Conservation (phyloP, 352 stramenopile species). For the Phytophthora rubi region DNA sequence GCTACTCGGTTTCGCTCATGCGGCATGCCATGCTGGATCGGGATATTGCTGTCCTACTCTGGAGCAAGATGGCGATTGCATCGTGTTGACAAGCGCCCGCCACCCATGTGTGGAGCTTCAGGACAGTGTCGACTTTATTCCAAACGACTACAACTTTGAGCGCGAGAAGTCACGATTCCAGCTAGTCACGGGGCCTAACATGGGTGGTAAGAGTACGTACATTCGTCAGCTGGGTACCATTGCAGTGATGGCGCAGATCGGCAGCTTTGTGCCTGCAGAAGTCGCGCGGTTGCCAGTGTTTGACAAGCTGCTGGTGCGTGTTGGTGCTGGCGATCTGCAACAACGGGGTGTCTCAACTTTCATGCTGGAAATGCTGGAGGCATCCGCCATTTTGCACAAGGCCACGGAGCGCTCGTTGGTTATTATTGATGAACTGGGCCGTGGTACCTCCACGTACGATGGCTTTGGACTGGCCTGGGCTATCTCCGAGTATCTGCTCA, state of each 20-base stretch:
- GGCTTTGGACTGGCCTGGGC: conserved; percentile 97
- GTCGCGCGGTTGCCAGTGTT: conserved; percentile 93
- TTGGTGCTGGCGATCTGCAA: conserved; percentile 97
- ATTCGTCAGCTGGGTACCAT: conserved; percentile 97
- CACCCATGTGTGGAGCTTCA: conserved; percentile 99
- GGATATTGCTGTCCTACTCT: conserved; percentile 75
- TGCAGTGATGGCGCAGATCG: conserved; percentile 96
- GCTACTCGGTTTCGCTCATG: conserved; percentile 93
- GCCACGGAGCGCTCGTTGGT: conserved; percentile 95
- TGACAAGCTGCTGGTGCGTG: conserved; percentile 96
- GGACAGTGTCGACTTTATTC: conserved; percentile 96
- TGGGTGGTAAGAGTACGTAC: conserved; percentile 99
- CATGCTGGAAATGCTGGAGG: conserved; percentile 99
- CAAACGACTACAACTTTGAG: conserved; percentile 96
- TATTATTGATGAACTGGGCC: conserved; percentile 99
- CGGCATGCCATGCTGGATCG: conserved; percentile 91
- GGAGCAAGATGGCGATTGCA: conserved; percentile 59
- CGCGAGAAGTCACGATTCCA: conserved; percentile 90
- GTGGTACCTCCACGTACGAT: conserved; percentile 98
- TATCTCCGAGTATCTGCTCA: conserved; percentile 97
- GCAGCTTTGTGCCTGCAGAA: conserved; percentile 96
- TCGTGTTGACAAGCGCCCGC: conserved; percentile 86
- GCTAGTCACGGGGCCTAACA: conserved; percentile 99
- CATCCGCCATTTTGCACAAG: conserved; percentile 95
- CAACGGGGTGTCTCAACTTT: conserved; percentile 99